Percentiles rank a stretch among this genome's conserved stretches.
Conservation (phyloP, 2,329 filamentous ascomycete species). For the Ophiocordyceps camponoti-floridani region DNA sequence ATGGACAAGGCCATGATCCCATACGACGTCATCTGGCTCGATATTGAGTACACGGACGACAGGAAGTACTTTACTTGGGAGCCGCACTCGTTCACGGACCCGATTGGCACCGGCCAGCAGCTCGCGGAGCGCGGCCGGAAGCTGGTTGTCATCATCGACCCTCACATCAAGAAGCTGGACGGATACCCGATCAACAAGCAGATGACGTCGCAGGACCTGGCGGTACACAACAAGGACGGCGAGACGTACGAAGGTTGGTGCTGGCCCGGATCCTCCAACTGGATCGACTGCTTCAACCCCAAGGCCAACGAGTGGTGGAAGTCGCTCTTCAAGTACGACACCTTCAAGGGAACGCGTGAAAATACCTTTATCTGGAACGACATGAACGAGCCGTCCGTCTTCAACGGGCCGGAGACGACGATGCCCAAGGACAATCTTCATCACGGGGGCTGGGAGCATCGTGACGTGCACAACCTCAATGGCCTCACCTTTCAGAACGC, state of each 20-base stretch:
- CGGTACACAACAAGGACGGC: constrained; percentile 76
- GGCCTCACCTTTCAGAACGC: constrained; percentile 92
- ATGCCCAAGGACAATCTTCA: constrained; percentile 99
- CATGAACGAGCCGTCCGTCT: constrained; percentile 98
- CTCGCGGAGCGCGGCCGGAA: constrained; percentile 74
- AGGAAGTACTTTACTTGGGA: constrained; percentile 99
- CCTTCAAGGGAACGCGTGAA: constrained; percentile 67
- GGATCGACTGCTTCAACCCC: constrained; percentile 95
- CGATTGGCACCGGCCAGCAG: constrained; percentile 73
- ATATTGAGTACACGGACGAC: constrained; percentile 92
- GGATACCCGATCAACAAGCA: constrained; percentile 64
- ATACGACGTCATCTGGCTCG: constrained; percentile 97
- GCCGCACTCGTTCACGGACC: constrained; percentile 69
- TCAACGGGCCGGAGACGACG: constrained; percentile 93
- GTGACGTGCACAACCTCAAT: constrained; percentile 90
- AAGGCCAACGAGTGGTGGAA: constrained; percentile 85
- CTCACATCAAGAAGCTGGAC: constrained; percentile 87
- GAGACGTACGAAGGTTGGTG: constrained; percentile 92
- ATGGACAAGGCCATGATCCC: constrained; percentile 93
- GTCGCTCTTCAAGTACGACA: constrained; percentile 68
- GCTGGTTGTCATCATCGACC: constrained; percentile 87
- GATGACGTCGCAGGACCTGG: constrained; percentile 67
- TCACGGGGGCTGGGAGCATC: constrained; percentile 82
- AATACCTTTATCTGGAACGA: constrained; percentile 98
- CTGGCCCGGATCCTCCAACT: constrained; percentile 94